Evolutionary conservation across 2,329 filamentous ascomycete genomes (phyloP).

Genomic region (Blastomyces emzantsi): DNA sequence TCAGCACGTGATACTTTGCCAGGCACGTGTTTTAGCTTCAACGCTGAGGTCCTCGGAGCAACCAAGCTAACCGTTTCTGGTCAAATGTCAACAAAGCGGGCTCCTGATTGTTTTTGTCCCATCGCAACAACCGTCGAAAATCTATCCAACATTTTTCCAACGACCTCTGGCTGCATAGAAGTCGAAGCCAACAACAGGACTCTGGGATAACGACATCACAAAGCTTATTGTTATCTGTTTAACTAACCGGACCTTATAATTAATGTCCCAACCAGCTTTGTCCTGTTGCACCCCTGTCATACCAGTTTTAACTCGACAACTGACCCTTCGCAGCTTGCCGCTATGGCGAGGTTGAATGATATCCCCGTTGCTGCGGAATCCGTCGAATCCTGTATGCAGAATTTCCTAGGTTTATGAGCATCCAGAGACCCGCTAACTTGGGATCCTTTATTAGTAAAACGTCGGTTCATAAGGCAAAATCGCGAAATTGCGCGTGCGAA

Average conservation of each 20-base stretch:
- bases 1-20: neutral
- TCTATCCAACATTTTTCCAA: neutral
- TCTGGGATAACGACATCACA: neutral
- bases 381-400: slow-evolving; percentile 39
- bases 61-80: slow-evolving; percentile 21
- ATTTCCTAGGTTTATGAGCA: neutral
- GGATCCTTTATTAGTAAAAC: slow-evolving; percentile 43
- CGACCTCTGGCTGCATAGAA: neutral
- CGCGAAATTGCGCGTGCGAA: slow-evolving; percentile 57
- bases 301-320: neutral
- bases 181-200: neutral
- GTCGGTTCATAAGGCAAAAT: slow-evolving; percentile 57
- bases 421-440: neutral
- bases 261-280: slow-evolving; percentile 7
- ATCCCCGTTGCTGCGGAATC: slow-evolving; percentile 37
- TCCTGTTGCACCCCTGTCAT: neutral
- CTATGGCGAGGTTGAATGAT: slow-evolving; percentile 45
- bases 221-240: neutral
- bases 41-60: neutral
- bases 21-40: neutral
- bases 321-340: slow-evolving; percentile 10
- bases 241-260: neutral
- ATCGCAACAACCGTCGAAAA: slow-evolving; percentile 10
- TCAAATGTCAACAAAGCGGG: slow-evolving; percentile 33
- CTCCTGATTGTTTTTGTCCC: slow-evolving; percentile 15